Percentiles rank a stretch among this genome's conserved stretches.
Conservation (phyloP, 2,329 filamentous ascomycete species). For the Cytospora piceae region DNA sequence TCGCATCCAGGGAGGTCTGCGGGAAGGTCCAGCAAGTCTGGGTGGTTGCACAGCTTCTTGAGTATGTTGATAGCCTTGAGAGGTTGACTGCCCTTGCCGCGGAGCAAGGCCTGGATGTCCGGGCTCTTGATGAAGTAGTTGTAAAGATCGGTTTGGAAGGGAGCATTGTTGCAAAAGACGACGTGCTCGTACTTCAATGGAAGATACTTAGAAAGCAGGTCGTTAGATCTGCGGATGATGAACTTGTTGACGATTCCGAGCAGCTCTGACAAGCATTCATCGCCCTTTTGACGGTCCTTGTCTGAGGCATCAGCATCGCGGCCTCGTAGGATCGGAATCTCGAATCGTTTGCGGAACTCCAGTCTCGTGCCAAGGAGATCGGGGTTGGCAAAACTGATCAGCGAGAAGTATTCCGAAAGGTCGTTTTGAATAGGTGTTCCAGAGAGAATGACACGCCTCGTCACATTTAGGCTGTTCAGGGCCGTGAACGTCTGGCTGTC, state of each 20-base stretch:
- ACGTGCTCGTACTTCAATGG: slow-evolving; percentile 99
- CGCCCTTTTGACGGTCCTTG: slow-evolving; percentile 77
- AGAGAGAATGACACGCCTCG: slow-evolving; percentile 88
- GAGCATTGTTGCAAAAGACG: slow-evolving; percentile 93
- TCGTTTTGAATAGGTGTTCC: slow-evolving; percentile 99
- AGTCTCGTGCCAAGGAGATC: slow-evolving; percentile 83
- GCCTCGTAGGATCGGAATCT: slow-evolving; percentile 88
- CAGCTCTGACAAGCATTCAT: slow-evolving; percentile 80
- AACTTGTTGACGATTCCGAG: slow-evolving; percentile 93
- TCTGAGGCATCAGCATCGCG: slow-evolving; percentile 90
- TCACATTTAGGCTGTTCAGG: slow-evolving; percentile 87
- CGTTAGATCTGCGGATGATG: slow-evolving; percentile 96
- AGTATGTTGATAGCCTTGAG: slow-evolving; percentile 95
- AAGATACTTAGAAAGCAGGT: slow-evolving; percentile 95
- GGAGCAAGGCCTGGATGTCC: slow-evolving; percentile 87
- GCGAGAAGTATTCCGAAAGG: slow-evolving; percentile 93
- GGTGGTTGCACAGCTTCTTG: slow-evolving; percentile 98
- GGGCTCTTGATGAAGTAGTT: slow-evolving; percentile 97
- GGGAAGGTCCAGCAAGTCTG: slow-evolving; percentile 83
- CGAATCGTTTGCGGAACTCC: slow-evolving; percentile 93
- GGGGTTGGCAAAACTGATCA: slow-evolving; percentile 96
- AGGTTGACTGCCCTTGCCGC: slow-evolving; percentile 93
- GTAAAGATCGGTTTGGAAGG: slow-evolving; percentile 91
- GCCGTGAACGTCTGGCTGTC: slow-evolving; percentile 95
- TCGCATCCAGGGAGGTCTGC: slow-evolving; percentile 89